These are phyloP conservation scores for Tulasnella sp. DNA, from an alignment of 768 basidiomycete species.

Conservation along the genomic window DNA sequence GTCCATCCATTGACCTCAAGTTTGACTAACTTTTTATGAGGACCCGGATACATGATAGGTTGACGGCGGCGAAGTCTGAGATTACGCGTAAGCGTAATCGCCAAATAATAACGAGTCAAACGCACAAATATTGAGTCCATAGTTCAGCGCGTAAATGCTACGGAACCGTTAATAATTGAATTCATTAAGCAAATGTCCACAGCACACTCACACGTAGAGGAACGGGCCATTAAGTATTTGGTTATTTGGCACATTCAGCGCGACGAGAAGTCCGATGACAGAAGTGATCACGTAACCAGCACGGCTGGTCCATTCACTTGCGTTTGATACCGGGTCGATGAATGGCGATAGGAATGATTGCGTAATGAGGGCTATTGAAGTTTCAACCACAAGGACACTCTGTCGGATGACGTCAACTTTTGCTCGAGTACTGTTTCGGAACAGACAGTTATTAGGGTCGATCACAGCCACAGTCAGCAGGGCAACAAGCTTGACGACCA, in stretches of 20 bases:
- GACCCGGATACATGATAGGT: conserved; percentile 43
- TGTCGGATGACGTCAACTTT: conserved; percentile 54
- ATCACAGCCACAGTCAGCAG: conserved; percentile 59
- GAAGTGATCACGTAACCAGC: conserved; percentile 63
- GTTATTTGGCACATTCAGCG: conserved; percentile 46
- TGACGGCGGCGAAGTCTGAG: conserved; percentile 58
- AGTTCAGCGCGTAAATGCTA: conserved; percentile 50
- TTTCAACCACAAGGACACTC: conserved; percentile 48
- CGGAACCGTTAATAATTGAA: neutral
- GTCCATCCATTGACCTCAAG: neutral
- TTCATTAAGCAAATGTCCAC: neutral
- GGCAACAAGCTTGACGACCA: conserved; percentile 63
- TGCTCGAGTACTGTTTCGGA: conserved; percentile 29
- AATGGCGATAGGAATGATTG: conserved; percentile 60
- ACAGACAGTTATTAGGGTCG: conserved; percentile 58
- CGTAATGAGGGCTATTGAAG: conserved; percentile 50
- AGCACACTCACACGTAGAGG: conserved; percentile 49
- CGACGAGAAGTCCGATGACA: conserved; percentile 53
- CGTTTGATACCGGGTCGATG: conserved; percentile 61
- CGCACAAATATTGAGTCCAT: conserved; percentile 60
- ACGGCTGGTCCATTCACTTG: conserved; percentile 65
- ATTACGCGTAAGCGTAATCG: conserved; percentile 16
- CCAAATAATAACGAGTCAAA: neutral
- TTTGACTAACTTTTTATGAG: conserved; percentile 50
- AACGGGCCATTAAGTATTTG: conserved; percentile 50